Evolutionary conservation across 2,329 filamentous ascomycete species (phyloP), one percentile per base, ranked within the genome.

Genomic region (Plenodomus tracheiphilus): DNA sequence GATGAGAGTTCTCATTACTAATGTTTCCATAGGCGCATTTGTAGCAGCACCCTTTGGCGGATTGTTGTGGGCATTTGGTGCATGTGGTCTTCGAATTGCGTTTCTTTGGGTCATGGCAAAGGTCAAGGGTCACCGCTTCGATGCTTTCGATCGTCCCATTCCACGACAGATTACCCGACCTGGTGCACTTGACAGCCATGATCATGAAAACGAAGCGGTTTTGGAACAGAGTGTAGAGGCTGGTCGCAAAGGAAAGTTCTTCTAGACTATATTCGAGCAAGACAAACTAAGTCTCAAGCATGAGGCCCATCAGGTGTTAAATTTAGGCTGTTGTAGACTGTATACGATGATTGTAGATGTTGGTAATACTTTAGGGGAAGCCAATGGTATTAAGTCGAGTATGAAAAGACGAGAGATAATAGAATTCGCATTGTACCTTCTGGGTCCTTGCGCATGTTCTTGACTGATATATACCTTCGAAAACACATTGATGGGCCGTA

Each of bases 1-100:
- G 9, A 32, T 11, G 3, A 19, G 28, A 13, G 35, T 13, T 2
- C 15, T 25, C 4, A 20, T n/a, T 43, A 18, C 53, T 64, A 39
- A 65, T 40, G 2, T 2, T 5, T 2, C 4, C 32, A 10, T 38
- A 77, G 75, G 78, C 28, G 88, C 89, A 4, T 94, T 93, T 62
- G 85, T 93, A 4, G 88, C 87, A 9, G 89, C 89, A 0, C 89
- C 89, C 0, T 73, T 92, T 2, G 89, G 89, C 1, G 87, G 87
- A 18, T 64, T 93, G 16, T 72, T 92, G 28, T 92, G 86, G 81
- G 87, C 84, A 0, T 79, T 85, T 36, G 81, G 77, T 2, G 87
- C 86, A 4, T 79, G 88, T 30, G 78, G 63, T 13, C 61, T 85
- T 36, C 80, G 89, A 21, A 69, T 92, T 35, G 68, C 73, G 0